A percentile compares a stretch with the other conserved stretches of the same genome.
Conservation (phyloP, 2,329 filamentous ascomycete species). For the Ceratocystis papillata region DNA sequence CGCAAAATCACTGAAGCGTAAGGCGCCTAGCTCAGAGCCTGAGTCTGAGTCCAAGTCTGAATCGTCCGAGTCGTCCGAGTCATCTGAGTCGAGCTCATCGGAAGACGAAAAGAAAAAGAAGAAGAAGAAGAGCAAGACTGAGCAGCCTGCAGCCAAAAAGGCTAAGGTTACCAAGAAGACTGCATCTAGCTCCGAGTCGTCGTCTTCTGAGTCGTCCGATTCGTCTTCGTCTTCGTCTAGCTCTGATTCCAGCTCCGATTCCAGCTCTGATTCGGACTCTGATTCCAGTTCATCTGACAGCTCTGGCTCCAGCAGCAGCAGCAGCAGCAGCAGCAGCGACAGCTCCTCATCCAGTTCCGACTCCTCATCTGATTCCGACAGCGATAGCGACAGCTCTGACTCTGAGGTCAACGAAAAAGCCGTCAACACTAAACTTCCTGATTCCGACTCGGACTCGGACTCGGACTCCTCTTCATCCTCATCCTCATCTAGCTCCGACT, state of each 20-base stretch:
- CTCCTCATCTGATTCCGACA: constrained; percentile 8
- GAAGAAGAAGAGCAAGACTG: constrained; percentile 18
- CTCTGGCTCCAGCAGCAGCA: constrained; percentile 27
- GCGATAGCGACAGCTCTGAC: background rate
- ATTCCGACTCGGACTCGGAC: too few relatives aligned
- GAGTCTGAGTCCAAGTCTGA: constrained; percentile 23
- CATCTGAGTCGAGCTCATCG: constrained; percentile 27
- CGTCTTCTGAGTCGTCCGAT: constrained; percentile 20
- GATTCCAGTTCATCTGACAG: constrained; percentile 26
- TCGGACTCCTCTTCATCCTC: background rate
- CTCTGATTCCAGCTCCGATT: constrained; percentile 25
- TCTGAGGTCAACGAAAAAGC: too few relatives aligned
- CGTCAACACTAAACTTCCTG: too few relatives aligned
- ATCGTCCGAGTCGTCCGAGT: constrained; percentile 21
- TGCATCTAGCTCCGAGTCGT: constrained; percentile 27
- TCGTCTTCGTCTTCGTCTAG: constrained; percentile 28
- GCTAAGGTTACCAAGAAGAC: constrained; percentile 33
- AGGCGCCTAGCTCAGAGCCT: constrained; percentile 30
- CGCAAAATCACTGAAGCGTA: constrained; percentile 34
- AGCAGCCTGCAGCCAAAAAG: constrained; percentile 41
- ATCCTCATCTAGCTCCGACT: constrained; percentile 26
- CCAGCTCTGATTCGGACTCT: constrained; percentile 23
- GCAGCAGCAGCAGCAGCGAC: constrained; percentile 27
- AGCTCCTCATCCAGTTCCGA: constrained; percentile 26
- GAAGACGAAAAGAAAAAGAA: constrained; percentile 15